These are phyloP conservation scores for Cercospora sojina DNA, from an alignment of 2,329 filamentous ascomycete genomes.

Conservation along the genomic window DNA sequence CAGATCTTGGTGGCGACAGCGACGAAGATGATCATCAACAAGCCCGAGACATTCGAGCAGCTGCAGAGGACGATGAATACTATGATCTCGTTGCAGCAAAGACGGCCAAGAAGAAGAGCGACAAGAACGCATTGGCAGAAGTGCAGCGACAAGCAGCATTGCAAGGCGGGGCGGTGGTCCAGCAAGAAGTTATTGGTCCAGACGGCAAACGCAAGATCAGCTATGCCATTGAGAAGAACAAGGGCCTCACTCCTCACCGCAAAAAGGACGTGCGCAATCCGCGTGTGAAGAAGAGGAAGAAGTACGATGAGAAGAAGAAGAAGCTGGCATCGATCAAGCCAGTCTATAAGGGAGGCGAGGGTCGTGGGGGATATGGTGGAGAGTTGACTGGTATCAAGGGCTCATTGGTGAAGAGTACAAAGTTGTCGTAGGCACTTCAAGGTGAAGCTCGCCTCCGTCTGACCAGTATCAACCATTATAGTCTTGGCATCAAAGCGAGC, in stretches of 20 bases:
- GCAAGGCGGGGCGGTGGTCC: constrained; percentile 61
- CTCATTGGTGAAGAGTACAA: constrained; percentile 87
- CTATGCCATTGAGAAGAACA: constrained; percentile 96
- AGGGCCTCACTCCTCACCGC: constrained; percentile 82
- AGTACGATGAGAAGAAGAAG: constrained; percentile 96
- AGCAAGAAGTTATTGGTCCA: constrained; percentile 67
- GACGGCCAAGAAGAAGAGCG: constrained; percentile 66
- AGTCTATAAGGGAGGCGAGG: constrained; percentile 81
- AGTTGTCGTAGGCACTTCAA: constrained; percentile 60
- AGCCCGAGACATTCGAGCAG: constrained; percentile 51
- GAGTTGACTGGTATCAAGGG: constrained; percentile 95
- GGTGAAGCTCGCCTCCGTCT: not conserved
- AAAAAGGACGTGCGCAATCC: constrained; percentile 96
- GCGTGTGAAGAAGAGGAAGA: constrained; percentile 95
- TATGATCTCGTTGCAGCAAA: constrained; percentile 81
- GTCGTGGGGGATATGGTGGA: constrained; percentile 81
- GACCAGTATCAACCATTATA: not conserved
- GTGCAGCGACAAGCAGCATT: constrained; percentile 56
- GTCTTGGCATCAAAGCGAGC: not conserved
- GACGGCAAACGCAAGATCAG: constrained; percentile 91
- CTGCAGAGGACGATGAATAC: constrained; percentile 67
- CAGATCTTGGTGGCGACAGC: constrained; percentile 68
- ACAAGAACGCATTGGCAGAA: constrained; percentile 67
- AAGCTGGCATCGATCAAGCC: constrained; percentile 85
- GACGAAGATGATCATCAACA: constrained; percentile 62